A percentile compares a stretch with the other conserved stretches of the same genome.
phyloP scores from a whole-genome alignment of 192 early-diverging fungal genomes.

The Linnemannia exigua region DNA sequence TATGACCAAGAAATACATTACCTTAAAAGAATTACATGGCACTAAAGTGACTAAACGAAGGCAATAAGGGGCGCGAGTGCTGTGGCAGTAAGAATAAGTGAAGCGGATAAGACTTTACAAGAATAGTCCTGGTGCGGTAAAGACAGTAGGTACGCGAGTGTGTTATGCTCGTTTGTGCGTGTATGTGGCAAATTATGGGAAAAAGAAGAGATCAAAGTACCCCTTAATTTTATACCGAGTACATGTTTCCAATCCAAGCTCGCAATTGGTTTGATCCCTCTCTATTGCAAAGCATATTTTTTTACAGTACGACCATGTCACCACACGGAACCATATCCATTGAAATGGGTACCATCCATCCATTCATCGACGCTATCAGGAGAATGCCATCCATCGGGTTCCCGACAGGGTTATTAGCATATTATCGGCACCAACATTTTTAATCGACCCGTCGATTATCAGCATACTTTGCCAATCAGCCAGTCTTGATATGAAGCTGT shows the following conservation, averaged over 20 bases:
- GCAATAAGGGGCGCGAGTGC: no score
- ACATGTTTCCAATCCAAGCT: neutral
- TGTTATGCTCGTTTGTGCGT: no score
- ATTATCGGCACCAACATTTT: no score
- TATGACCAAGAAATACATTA: no score
- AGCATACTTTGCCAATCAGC: neutral
- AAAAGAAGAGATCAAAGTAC: neutral
- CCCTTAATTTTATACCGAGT: neutral
- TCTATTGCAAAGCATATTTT: conserved; percentile 27
- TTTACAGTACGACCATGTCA: neutral
- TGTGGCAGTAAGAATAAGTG: no score
- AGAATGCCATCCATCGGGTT: neutral
- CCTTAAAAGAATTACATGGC: no score
- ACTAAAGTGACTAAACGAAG: no score
- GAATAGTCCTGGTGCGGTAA: no score
- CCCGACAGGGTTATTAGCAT: neutral
- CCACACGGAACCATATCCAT: neutral
- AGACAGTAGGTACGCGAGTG: no score
- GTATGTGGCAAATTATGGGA: no score
- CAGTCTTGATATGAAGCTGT: no score
- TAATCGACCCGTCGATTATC: neutral
- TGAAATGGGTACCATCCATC: neutral
- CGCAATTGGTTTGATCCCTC: conserved; percentile 8
- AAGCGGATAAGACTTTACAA: no score
- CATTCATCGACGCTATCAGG: neutral